These are phyloP conservation scores for Alisma plantagoaquatica DNA, from an alignment of 106 monocot genomes.

Conservation along the genomic window DNA sequence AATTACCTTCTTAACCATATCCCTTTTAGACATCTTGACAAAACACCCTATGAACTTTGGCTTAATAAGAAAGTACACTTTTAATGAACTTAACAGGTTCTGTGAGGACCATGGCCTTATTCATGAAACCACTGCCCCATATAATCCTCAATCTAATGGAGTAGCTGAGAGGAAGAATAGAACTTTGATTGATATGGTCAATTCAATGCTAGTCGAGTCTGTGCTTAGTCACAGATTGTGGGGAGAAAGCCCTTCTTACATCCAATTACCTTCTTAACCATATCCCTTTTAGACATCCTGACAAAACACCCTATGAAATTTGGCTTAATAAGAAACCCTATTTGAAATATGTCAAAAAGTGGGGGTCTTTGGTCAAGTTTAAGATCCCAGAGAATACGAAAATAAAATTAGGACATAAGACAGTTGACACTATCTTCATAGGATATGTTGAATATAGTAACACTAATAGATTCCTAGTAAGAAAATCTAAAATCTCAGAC, in stretches of 20 bases:
- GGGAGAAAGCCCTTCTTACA: neutral
- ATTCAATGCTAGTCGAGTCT: too few species aligned
- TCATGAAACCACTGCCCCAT: too few species aligned
- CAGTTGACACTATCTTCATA: neutral
- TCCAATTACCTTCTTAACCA: neutral
- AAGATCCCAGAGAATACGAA: neutral
- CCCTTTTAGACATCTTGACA: neutral
- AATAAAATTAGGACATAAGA: slow-evolving; percentile 3
- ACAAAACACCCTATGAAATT: neutral
- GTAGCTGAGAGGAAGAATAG: too few species aligned
- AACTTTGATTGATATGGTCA: too few species aligned
- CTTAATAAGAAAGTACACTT: neutral
- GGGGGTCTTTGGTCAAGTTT: neutral
- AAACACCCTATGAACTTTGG: neutral
- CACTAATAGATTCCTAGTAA: slow-evolving; percentile 1
- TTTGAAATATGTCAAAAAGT: neutral
- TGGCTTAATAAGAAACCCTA: neutral
- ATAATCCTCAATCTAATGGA: too few species aligned
- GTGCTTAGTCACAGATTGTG: too few species aligned
- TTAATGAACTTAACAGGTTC: too few species aligned
- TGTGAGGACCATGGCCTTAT: too few species aligned
- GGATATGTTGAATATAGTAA: neutral
- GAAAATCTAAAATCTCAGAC: neutral
- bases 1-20: neutral
- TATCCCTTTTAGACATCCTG: neutral